Evolutionary conservation across 129 eudicot species (phyloP), one percentile per base, ranked within the genome.

Genomic region (Centella asiatica): DNA sequence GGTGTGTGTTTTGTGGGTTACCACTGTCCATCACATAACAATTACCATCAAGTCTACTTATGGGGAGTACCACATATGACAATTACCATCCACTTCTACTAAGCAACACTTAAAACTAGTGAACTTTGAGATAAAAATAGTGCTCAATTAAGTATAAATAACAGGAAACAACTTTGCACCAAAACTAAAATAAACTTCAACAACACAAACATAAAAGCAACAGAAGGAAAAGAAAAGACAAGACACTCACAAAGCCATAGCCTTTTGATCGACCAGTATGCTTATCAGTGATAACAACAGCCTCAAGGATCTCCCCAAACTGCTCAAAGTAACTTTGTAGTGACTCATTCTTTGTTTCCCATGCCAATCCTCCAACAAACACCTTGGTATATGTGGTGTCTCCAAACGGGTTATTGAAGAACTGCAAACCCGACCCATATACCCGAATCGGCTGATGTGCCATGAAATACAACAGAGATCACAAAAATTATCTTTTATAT

Each of bases 311-410:
- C 62, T 80, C 82, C 3, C 86, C 86, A 62, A 80, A 76, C 62
- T 76, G 78, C 2, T 76, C 54, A 57, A 80, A 80, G 31, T 73
- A 77, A 19, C 40, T 69, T 11, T 69, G 66, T 78, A 81, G 68
- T 0, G 80, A 77, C 45, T 81, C 83, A 15, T 80, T 81, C 49
- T 73, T 78, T 17, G 86, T 77, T 71, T 81, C 86, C 86, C 86
- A 81, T 22, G 86, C 83, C 62, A 81, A 66, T n/a, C 86, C 86
- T 32, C 86, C 86, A 17, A 77, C 86, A 77, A 81, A 77, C 6
- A 81, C 56, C 37, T 81, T 81, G 0, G 83, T 81, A 44, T 72
- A 73, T 6, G 80, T 81, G 22, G 86, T 81, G 67, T 77, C 86
- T 10, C 63, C 63, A 22, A 57, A 57, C 40, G 63, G 63, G 25